Evolutionary conservation across 352 stramenopile genomes (phyloP).

Genomic region (Albugo laibachii): DNA sequence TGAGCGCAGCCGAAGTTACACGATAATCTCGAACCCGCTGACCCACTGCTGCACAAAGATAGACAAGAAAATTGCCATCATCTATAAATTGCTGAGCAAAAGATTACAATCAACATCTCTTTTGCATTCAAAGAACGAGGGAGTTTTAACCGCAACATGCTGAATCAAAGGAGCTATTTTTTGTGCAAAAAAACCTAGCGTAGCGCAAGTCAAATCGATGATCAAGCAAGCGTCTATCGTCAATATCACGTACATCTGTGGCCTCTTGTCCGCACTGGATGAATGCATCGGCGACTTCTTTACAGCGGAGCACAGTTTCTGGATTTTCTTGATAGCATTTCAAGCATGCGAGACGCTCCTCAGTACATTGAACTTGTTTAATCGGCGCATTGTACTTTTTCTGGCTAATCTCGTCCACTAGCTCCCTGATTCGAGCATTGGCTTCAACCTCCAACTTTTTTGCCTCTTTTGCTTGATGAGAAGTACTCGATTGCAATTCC

Average conservation of each 20-base stretch:
- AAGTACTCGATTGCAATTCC: too few species aligned
- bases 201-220: neutral
- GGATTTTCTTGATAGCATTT: constrained; percentile 75
- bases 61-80: too few species aligned
- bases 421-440: constrained; percentile 39
- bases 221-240: too few species aligned
- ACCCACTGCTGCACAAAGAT: too few species aligned
- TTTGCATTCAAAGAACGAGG: too few species aligned
- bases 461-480: constrained; percentile 30
- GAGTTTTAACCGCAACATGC: too few species aligned
- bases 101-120: too few species aligned
- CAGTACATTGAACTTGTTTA: constrained; percentile 58
- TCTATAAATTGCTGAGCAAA: too few species aligned
- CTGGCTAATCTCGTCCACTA: constrained; percentile 59
- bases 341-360: constrained; percentile 58
- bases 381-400: constrained; percentile 72
- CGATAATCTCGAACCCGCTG: too few species aligned
- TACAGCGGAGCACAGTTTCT: constrained; percentile 61
- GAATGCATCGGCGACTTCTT: constrained; percentile 73
- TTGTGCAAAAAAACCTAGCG: constrained; percentile 7
- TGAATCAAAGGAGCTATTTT: neutral
- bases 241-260: constrained; percentile 27
- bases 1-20: too few species aligned
- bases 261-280: constrained; percentile 57
- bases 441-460: constrained; percentile 53